Percentiles rank a stretch among this genome's conserved stretches.
These are phyloP conservation scores for Rosa rugosa DNA, from an alignment of 306 rosid genomes.

Conservation along the genomic window DNA sequence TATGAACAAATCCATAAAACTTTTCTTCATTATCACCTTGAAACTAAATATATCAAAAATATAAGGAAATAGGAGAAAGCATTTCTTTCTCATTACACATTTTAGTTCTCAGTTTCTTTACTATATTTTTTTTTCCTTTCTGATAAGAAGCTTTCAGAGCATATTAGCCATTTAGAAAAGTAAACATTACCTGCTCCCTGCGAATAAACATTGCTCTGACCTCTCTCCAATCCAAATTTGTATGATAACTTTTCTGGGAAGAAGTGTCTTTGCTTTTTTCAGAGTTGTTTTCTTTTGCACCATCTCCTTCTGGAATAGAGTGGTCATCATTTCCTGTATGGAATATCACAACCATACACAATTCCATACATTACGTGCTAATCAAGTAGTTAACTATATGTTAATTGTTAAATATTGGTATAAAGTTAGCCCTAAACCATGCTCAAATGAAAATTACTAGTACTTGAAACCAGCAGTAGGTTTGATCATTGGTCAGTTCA, in stretches of 20 bases:
- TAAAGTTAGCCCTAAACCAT: background rate
- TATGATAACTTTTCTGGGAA: conserved; percentile 46
- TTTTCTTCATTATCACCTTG: background rate
- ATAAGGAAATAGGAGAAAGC: background rate
- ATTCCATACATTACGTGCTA: background rate
- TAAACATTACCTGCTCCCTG: conserved; percentile 72
- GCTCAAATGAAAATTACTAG: background rate
- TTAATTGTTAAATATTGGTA: background rate
- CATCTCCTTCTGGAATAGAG: conserved; percentile 79
- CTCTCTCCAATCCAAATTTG: conserved; percentile 82
- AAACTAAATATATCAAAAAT: background rate
- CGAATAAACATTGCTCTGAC: conserved; percentile 83
- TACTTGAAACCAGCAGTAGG: background rate
- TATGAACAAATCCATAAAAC: background rate
- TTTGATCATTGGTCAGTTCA: background rate
- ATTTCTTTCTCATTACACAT: background rate
- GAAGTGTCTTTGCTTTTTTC: conserved; percentile 47
- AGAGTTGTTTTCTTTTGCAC: conserved; percentile 47
- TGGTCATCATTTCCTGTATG: conserved; percentile 70
- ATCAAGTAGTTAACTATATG: background rate
- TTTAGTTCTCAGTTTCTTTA: background rate
- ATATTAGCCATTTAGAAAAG: conserved; percentile 20
- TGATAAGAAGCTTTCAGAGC: conserved; percentile 3
- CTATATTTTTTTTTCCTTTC: background rate
- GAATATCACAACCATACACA: conserved; percentile 21